These are phyloP conservation scores for Salisapilia sapeloensis DNA, from an alignment of 352 stramenopile genomes.

Conservation along the genomic window DNA sequence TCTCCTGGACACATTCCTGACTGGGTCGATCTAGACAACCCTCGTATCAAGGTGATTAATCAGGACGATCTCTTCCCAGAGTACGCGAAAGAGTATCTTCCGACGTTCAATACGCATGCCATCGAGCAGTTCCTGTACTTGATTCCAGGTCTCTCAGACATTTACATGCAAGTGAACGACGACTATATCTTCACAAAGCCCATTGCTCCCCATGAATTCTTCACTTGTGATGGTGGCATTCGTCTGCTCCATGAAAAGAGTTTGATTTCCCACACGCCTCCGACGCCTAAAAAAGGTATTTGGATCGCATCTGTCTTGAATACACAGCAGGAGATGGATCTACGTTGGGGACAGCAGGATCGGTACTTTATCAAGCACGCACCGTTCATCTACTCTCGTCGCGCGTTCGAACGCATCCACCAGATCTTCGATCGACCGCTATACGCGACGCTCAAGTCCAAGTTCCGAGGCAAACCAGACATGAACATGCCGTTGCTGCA, in stretches of 20 bases:
- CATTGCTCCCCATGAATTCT: slow-evolving; percentile 66
- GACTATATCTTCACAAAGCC: slow-evolving; percentile 80
- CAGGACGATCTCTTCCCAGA: slow-evolving; percentile 76
- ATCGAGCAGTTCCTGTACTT: slow-evolving; percentile 81
- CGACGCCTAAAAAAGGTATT: slow-evolving; percentile 66
- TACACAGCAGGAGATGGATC: slow-evolving; percentile 80
- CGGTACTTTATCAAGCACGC: slow-evolving; percentile 82
- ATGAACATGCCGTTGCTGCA: slow-evolving; percentile 82
- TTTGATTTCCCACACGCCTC: slow-evolving; percentile 58
- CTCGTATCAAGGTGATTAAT: slow-evolving; percentile 74
- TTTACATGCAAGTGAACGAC: slow-evolving; percentile 83
- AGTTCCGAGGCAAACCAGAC: slow-evolving; percentile 69
- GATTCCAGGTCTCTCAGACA: slow-evolving; percentile 71
- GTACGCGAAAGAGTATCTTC: slow-evolving; percentile 63
- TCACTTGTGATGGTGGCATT: slow-evolving; percentile 77
- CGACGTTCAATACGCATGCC: slow-evolving; percentile 80
- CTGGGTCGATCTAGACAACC: slow-evolving; percentile 71
- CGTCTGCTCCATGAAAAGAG: slow-evolving; percentile 56
- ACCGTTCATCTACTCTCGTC: slow-evolving; percentile 75
- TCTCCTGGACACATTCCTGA: slow-evolving; percentile 62
- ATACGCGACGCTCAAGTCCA: slow-evolving; percentile 71
- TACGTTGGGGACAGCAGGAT: slow-evolving; percentile 57
- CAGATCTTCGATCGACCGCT: slow-evolving; percentile 74
- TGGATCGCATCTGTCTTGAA: slow-evolving; percentile 80
- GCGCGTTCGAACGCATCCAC: slow-evolving; percentile 71